phyloP scores from a whole-genome alignment of 2,329 filamentous ascomycete species.

The Shiraia sp. region DNA sequence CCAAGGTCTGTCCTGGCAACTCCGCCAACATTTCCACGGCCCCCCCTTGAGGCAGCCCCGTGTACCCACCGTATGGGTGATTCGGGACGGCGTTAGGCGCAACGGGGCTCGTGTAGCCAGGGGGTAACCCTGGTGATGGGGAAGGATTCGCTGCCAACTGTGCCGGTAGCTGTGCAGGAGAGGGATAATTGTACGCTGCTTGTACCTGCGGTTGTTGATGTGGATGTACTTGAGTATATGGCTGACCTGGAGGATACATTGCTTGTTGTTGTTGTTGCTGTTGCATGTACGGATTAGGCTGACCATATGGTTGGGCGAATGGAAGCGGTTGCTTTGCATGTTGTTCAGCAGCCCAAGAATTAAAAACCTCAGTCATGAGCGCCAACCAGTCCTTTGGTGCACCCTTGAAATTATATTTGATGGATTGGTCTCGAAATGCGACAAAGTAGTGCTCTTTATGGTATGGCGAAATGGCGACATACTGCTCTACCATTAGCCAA shows the following conservation, averaged over 20 bases:
- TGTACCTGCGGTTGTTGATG: slow-evolving; percentile 9
- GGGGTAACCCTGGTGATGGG: slow-evolving; percentile 21
- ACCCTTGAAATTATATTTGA: slow-evolving; percentile 41
- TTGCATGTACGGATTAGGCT: slow-evolving; percentile 7
- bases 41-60: slow-evolving; percentile 9
- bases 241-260: slow-evolving; percentile 1
- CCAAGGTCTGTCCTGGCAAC: slow-evolving; percentile 15
- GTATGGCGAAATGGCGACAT: slow-evolving; percentile 40
- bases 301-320: slow-evolving; percentile 6
- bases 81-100: slow-evolving; percentile 9
- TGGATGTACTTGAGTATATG: slow-evolving; percentile 4
- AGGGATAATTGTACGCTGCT: slow-evolving; percentile 10
- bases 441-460: slow-evolving; percentile 39
- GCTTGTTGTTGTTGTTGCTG: slow-evolving; percentile 11
- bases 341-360: slow-evolving; percentile 33
- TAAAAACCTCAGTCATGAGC: slow-evolving; percentile 39
- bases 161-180: slow-evolving; percentile 1
- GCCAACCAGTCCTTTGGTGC: slow-evolving; percentile 37
- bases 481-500: slow-evolving; percentile 19
- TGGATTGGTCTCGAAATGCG: slow-evolving; percentile 34
- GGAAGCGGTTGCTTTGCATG: slow-evolving; percentile 20
- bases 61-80: slow-evolving; percentile 8
- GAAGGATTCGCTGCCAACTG: slow-evolving; percentile 3
- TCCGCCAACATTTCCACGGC: slow-evolving; percentile 24
- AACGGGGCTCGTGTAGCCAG: slow-evolving; percentile 13